phyloP scores from a whole-genome alignment of 2,329 filamentous ascomycete species.

The Blastomyces parvus region DNA sequence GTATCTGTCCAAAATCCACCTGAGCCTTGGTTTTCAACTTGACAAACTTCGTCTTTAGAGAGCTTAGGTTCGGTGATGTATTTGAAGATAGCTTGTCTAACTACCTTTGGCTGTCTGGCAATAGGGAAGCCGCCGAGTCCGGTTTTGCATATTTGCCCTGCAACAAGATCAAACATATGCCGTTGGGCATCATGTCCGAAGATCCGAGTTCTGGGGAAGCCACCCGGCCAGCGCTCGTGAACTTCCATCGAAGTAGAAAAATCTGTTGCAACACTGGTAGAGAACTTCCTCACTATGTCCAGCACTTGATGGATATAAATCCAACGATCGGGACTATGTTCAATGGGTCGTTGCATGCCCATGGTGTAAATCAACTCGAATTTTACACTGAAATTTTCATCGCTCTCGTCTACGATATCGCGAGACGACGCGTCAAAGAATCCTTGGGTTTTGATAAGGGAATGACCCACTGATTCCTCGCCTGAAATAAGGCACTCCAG shows the following conservation, averaged over 20 bases:
- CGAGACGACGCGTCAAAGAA: constrained; percentile 44
- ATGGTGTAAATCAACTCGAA: constrained; percentile 57
- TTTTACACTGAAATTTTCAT: constrained; percentile 51
- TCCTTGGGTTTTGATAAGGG: constrained; percentile 44
- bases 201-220: constrained; percentile 44
- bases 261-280: constrained; percentile 21
- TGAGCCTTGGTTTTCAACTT: constrained; percentile 27
- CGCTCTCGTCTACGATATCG: constrained; percentile 55
- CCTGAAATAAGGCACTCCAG: constrained; percentile 47
- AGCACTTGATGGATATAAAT: constrained; percentile 46
- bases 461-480: constrained; percentile 32
- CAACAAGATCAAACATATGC: constrained; percentile 21
- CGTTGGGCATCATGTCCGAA: constrained; percentile 33
- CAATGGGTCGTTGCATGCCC: constrained; percentile 43
- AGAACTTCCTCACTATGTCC: constrained; percentile 31
- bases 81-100: constrained; percentile 27
- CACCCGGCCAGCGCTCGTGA: constrained; percentile 21
- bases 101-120: constrained; percentile 23
- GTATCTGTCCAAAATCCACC: constrained; percentile 42
- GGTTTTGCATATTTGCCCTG: constrained; percentile 32
- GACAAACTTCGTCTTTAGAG: constrained; percentile 21
- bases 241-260: constrained; percentile 40
- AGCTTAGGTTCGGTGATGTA: constrained; percentile 40
- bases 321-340: constrained; percentile 51
- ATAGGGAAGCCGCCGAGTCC: constrained; percentile 42